Percentiles rank a stretch among this genome's conserved stretches.
phyloP scores from a whole-genome alignment of 257 asterid genomes.

The Cynanchum wilfordii region DNA sequence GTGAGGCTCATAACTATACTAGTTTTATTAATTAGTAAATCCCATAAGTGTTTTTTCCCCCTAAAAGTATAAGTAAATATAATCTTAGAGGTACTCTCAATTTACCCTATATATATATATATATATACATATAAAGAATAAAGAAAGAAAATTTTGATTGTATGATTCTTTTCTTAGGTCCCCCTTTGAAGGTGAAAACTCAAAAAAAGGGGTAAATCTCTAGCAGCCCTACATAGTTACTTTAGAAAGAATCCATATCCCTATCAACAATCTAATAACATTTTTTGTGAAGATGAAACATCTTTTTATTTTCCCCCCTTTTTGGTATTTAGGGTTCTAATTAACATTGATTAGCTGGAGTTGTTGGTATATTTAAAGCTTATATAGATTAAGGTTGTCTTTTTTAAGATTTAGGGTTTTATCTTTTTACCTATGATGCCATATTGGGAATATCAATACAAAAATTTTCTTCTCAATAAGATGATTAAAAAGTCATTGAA shows the following conservation, averaged over 20 bases:
- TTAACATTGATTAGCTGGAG: not conserved
- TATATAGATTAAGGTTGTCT: not conserved
- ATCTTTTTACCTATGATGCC: not conserved
- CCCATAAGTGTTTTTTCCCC: no score
- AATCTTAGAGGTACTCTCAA: no score
- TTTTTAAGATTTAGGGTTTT: not conserved
- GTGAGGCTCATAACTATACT: no score
- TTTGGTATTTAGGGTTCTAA: not conserved
- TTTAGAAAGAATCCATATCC: constrained; percentile 12
- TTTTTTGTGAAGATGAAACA: constrained; percentile 7
- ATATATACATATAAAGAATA: no score
- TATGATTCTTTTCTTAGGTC: no score
- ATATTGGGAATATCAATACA: no score
- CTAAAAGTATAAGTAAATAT: no score
- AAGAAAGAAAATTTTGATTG: no score
- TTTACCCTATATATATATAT: no score
- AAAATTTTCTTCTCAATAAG: no score
- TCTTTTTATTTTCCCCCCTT: not conserved
- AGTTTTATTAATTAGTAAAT: no score
- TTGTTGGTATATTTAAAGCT: not conserved
- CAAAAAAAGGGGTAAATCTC: not conserved
- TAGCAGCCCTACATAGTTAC: constrained; percentile 4
- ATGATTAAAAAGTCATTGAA: no score
- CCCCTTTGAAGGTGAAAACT: not conserved
- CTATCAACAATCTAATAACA: constrained; percentile 4